phyloP scores from a whole-genome alignment of 805 yeast species.

The Hanseniaspora nectarophila region DNA sequence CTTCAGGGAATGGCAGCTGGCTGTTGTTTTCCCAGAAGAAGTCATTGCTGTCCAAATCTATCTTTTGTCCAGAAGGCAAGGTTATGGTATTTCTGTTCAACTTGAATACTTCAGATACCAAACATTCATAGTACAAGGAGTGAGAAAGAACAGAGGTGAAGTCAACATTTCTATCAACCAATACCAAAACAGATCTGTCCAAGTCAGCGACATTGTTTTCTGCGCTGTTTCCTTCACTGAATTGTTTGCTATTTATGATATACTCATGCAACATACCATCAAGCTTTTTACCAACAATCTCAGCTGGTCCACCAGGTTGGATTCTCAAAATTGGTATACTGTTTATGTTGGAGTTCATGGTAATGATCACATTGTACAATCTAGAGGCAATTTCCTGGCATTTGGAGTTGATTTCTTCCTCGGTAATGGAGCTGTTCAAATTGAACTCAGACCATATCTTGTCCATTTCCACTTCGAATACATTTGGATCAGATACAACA shows the following conservation, averaged over 20 bases:
- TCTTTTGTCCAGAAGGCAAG: conserved; percentile 40
- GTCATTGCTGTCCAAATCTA: conserved; percentile 86
- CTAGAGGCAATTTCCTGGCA: conserved; percentile 71
- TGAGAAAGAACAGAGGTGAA: conserved; percentile 89
- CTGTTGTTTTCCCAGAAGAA: conserved; percentile 83
- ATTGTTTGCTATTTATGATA: conserved; percentile 48
- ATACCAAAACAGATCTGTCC: conserved; percentile 63
- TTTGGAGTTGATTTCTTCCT: conserved; percentile 54
- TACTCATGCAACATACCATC: conserved; percentile 78
- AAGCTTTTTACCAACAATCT: conserved; percentile 75
- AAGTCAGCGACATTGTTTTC: conserved; percentile 22
- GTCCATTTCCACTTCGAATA: conserved; percentile 65
- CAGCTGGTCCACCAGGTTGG: conserved; percentile 90
- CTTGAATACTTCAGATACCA: conserved; percentile 84
- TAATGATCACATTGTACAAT: conserved; percentile 63
- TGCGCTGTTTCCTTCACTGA: conserved; percentile 13
- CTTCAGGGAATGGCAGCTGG: conserved; percentile 90
- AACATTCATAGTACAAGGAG: conserved; percentile 95
- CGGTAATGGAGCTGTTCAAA: conserved; percentile 64
- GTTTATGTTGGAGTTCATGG: conserved; percentile 36
- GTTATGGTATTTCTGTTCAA: conserved; percentile 73
- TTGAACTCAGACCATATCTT: conserved; percentile 43
- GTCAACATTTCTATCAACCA: conserved; percentile 82
- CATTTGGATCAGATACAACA: conserved; percentile 81
- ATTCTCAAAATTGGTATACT: conserved; percentile 83